Evolutionary conservation across 2,329 filamentous ascomycete species (phyloP).

Genomic region (Aureobasidium melanogenum): DNA sequence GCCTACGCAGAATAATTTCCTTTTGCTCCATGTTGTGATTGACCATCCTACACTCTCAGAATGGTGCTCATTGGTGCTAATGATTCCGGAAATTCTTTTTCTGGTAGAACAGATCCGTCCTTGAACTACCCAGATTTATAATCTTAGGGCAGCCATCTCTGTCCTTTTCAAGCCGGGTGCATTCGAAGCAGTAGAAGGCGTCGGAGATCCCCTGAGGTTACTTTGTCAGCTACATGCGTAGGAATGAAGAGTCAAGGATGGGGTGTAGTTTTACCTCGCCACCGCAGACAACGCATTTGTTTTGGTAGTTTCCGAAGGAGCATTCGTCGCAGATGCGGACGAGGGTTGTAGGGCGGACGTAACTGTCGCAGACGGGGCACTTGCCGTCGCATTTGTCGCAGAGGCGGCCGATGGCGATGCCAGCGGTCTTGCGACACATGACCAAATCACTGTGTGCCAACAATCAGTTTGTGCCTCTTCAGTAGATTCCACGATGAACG

Average conservation of each 20-base stretch:
- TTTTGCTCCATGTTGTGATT: background rate
- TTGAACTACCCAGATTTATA: conserved; percentile 90
- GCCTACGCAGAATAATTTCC: background rate
- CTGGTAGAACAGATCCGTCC: conserved; percentile 81
- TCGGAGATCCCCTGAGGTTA: conserved; percentile 70
- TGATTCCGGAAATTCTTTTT: conserved; percentile 64
- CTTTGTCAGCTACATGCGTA: background rate
- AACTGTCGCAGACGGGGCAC: conserved; percentile 97
- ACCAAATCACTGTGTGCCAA: conserved; percentile 66
- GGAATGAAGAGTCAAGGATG: background rate
- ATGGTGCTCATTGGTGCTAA: conserved; percentile 17
- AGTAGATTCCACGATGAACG: conserved; percentile 28
- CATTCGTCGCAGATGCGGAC: conserved; percentile 99
- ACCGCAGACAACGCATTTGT: conserved; percentile 98
- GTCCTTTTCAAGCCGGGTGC: conserved; percentile 92
- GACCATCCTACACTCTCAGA: background rate
- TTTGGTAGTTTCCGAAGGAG: conserved; percentile 99
- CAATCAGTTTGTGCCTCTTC: background rate
- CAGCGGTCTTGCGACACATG: conserved; percentile 98
- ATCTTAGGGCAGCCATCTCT: conserved; percentile 98
- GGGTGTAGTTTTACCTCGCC: conserved; percentile 50
- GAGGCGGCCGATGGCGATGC: conserved; percentile 94
- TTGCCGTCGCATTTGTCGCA: conserved; percentile 99
- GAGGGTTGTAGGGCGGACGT: conserved; percentile 93
- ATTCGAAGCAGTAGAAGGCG: conserved; percentile 99